Evolutionary conservation across 768 basidiomycete species (phyloP), one percentile per base, ranked within the genome.

Genomic region (Amanita pseudoporphyria): DNA sequence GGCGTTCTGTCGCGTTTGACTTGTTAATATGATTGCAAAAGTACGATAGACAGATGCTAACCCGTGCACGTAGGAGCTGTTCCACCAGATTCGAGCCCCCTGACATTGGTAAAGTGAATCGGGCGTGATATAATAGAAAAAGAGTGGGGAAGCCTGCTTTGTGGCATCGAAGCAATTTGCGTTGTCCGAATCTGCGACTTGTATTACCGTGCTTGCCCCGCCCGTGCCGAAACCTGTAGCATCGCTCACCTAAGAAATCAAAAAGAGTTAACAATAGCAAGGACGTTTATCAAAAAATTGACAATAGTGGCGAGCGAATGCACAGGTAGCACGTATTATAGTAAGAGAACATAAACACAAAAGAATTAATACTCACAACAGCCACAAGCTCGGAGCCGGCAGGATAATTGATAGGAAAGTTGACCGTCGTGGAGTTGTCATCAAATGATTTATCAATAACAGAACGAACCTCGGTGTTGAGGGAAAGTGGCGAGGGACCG

Each of bases 351-450:
- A 31, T 44, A 37, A 58, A 41, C 50, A 16, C 28, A 49, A 28
- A 43, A 33, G 26, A 26, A 12, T n/a, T 7, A 13, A n/a, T 5
- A 78, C 83, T 65, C 57, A 87, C 86, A 58, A 87, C 81, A 3
- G 81, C 79, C 19, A 89, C 83, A 45, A 90, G 81, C 57, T 84
- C 79, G 1, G 84, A 84, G 58, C 77, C 71, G 42, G 64, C 70
- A 0, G 87, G 87, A 59, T 74, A 89, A 24, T 71, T 73, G 47
- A 87, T 71, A 59, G 74, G 64, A 61, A 88, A 82, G 31, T 62
- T 69, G 30, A 78, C 56, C n/a, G 69, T 66, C 2, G 61, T 67
- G 6, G 63, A 60, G 21, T 61, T 57, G 18, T 63, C 72, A 16
- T 66, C 52, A 58, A 88, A 87, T 5, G 73, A 61, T 12, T 77